phyloP scores from a whole-genome alignment of 2,329 filamentous ascomycete genomes.

The Zasmidium angulare region DNA sequence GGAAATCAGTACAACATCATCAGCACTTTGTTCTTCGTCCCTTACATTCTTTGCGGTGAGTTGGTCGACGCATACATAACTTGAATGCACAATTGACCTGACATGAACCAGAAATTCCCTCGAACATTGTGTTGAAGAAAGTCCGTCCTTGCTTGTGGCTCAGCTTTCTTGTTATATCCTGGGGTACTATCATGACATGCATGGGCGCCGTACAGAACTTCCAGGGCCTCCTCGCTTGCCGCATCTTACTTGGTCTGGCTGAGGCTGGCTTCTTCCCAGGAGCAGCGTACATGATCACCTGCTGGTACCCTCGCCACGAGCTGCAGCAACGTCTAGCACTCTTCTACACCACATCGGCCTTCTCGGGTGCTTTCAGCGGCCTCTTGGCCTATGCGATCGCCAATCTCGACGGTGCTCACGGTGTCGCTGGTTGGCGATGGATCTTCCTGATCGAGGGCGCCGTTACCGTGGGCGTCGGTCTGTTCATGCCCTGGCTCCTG shows the following conservation, averaged over 20 bases:
- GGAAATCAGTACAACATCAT: slow-evolving; percentile 69
- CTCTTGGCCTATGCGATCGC: slow-evolving; percentile 34
- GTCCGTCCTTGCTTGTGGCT: slow-evolving; percentile 70
- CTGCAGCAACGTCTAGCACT: slow-evolving; percentile 7
- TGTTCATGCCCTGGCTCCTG: slow-evolving; percentile 27
- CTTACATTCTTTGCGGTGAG: slow-evolving; percentile 66
- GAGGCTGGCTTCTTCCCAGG: slow-evolving; percentile 49
- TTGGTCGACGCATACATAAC: too few species aligned
- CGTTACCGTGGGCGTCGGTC: slow-evolving; percentile 53
- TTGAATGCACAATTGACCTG: too few species aligned
- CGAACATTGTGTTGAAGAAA: slow-evolving; percentile 76
- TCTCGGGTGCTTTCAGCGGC: slow-evolving; percentile 28
- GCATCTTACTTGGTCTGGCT: slow-evolving; percentile 40
- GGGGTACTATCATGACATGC: slow-evolving; percentile 51
- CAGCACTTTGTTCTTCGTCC: slow-evolving; percentile 82
- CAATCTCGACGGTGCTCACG: slow-evolving; percentile 40
- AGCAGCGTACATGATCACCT: slow-evolving; percentile 5
- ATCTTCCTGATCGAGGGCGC: slow-evolving; percentile 58
- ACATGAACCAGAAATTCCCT: slow-evolving; percentile 61
- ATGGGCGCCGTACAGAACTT: slow-evolving; percentile 27
- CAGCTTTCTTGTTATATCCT: slow-evolving; percentile 72
- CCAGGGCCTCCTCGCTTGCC: slow-evolving; percentile 35
- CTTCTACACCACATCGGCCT: slow-evolving; percentile 25
- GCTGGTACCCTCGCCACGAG: slow-evolving; percentile 13
- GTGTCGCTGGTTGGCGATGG: slow-evolving; percentile 47